Evolutionary conservation across 495 filamentous ascomycete genomes (phyloP).

Genomic region (Podospora appendiculata): DNA sequence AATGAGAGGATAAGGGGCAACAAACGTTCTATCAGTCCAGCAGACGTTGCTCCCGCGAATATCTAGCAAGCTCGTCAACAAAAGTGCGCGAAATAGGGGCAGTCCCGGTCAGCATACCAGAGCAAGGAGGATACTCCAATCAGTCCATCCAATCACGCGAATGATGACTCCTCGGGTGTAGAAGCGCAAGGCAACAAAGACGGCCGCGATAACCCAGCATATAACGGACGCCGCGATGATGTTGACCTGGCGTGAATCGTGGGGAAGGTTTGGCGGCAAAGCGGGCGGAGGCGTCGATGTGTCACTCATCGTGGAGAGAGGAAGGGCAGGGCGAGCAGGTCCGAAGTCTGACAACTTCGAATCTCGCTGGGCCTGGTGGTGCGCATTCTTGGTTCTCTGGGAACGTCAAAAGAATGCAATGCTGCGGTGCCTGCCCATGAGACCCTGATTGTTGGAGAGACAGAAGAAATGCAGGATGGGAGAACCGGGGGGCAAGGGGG

Average conservation of each 20-base stretch:
- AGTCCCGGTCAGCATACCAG: constrained; percentile 6
- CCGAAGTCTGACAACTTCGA: not conserved
- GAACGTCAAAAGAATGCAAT: no score
- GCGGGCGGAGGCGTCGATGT: constrained; percentile 3
- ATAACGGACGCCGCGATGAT: constrained; percentile 11
- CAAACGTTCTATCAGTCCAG: constrained; percentile 19
- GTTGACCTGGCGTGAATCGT: constrained; percentile 17
- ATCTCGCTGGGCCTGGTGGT: not conserved
- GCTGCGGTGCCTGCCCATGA: no score
- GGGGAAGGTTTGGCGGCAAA: constrained; percentile 7
- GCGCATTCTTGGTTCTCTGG: not conserved
- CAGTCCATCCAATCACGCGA: constrained; percentile 15
- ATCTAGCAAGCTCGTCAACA: constrained; percentile 5
- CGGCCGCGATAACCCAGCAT: constrained; percentile 19
- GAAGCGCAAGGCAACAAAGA: constrained; percentile 22
- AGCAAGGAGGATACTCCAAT: constrained; percentile 23
- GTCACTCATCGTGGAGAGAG: not conserved
- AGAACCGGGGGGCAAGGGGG: no score
- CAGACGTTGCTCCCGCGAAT: constrained; percentile 15
- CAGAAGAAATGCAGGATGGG: not conserved
- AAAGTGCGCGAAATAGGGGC: not conserved
- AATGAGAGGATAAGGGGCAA: not conserved
- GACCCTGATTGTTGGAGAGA: no score
- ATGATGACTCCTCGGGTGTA: constrained; percentile 21
- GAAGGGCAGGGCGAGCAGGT: not conserved